Base-by-base conservation (phyloP, 495 filamentous ascomycete genomes). In the Darksidea phi region DNA sequence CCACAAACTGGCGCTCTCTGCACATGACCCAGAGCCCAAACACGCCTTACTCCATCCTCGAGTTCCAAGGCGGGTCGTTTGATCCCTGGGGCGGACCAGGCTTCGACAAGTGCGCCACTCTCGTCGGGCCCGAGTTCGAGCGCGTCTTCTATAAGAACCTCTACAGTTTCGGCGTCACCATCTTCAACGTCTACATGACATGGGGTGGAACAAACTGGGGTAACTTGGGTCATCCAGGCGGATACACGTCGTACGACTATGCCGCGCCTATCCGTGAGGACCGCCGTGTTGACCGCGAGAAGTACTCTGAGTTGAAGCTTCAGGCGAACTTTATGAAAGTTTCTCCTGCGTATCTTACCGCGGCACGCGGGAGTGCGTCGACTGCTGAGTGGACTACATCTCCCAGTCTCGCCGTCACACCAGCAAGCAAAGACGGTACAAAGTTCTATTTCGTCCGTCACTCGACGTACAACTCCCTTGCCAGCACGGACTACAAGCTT, bases 141-240 rank as follows among this genome's bases (percentile, higher is more conserved):
- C 74, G 88, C 28, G 86, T 93, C 4, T 88, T 90, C 64, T 90
- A 91, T 70, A 92, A 91, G 79, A 90, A 93, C 64, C 79, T 85
- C 68, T 84, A 85, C 51, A 83, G 82, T 34, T 82, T 84, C 46
- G 84, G 81, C 28, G 78, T 81, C 32, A 77, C 77, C 0, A 79
- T 88, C 26, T 73, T 88, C 53, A 86, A 84, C 47, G 67, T 88
- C 17, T 89, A 90, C 69, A 91, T 90, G 87, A 54, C 51, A 47
- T 59, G 77, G 45, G 88, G 88, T 34, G 88, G 86, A n/a, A 89
- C 88, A 1, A 94, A 93, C 71, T 93, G 88, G 89, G 89, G 89
- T 12, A 91, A 92, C 65, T 71, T 92, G 26, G 88, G 88, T 0
- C 80, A 88, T 63, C 80, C 86, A 2, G 84, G 82, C 15, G 86